Evolutionary conservation across 345 rosid species (phyloP), one percentile per base, ranked within the genome.

Genomic region (Nasturtium officinale): DNA sequence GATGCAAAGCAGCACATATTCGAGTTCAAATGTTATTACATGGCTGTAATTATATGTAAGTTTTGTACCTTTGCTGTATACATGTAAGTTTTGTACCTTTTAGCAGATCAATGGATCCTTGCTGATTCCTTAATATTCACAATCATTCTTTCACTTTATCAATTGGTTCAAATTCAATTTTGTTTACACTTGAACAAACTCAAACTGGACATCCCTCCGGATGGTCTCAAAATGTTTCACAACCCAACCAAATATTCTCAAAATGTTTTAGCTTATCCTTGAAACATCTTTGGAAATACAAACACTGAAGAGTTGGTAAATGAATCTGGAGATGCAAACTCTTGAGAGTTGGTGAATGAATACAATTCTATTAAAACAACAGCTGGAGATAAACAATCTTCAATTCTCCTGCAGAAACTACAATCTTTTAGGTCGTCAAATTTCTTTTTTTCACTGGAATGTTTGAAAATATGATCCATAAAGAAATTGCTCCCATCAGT

Each of bases 11-110:
- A 23, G 1, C 25, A 23, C 25, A 23, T 23, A 23, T 23, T 1
- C 79, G 78, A 82, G 29, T 40, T 71, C n/a, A 79, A 32, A 57
- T 82, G 89, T 40, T 61, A 76, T 1, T 90, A 91, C 84, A 23
- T 23, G 25, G 2, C 25, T 23, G 25, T 1, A 23, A 23, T 23
- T 23, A 16, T 56, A 9, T 55, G 23, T 16, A 18, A 16, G 21
- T 55, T 6, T 10, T 21, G n/a, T 50, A 50, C 37, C 20, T 7
- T 28, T n/a, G 60, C 18, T 16, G 61, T 51, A 11, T 56, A 16
- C 30, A 9, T 55, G 23, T 16, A 18, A 16, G 21, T 55, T 6
- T 10, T 21, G n/a, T 50, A 50, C 29, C n/a, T 50, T 50, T 21
- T 50, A 29, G 8, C 9, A 23, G 9, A 52, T 52, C 30, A 52